These are phyloP conservation scores for Aristolochia fimbriata DNA, from an alignment of 164 flowering plant genomes.

Conservation along the genomic window DNA sequence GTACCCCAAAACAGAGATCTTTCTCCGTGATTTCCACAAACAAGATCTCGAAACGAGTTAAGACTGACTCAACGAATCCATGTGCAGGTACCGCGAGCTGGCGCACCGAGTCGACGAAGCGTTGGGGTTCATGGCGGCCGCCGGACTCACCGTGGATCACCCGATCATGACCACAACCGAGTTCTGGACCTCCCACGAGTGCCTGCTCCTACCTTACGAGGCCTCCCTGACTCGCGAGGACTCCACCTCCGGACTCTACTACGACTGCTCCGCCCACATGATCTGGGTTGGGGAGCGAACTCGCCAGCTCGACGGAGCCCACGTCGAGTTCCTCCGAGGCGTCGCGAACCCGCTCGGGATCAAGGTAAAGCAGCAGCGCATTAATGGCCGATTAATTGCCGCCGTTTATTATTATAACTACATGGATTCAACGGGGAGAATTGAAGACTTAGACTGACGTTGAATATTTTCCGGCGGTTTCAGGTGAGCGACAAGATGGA, in stretches of 20 bases:
- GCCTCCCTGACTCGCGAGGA: slow-evolving; percentile 78
- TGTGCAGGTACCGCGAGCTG: slow-evolving; percentile 71
- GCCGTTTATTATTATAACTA: too few species aligned
- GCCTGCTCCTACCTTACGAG: slow-evolving; percentile 85
- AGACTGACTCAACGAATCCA: too few species aligned
- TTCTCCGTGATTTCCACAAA: too few species aligned
- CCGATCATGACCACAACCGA: slow-evolving; percentile 86
- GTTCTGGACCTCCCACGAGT: slow-evolving; percentile 95
- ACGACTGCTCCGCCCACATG: slow-evolving; percentile 94
- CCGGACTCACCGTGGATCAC: slow-evolving; percentile 80
- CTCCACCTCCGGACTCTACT: slow-evolving; percentile 80
- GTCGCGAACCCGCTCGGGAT: slow-evolving; percentile 88
- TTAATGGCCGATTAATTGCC: too few species aligned
- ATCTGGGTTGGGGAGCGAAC: slow-evolving; percentile 95
- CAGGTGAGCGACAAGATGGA: slow-evolving; percentile 97
- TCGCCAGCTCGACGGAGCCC: slow-evolving; percentile 89
- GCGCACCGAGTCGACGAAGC: slow-evolving; percentile 89
- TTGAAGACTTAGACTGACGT: too few species aligned
- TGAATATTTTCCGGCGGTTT: too few species aligned
- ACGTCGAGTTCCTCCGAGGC: slow-evolving; percentile 83
- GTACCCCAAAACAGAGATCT: too few species aligned
- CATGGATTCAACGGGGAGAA: too few species aligned
- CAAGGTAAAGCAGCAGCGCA: slow-evolving; percentile 63
- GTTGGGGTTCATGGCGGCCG: slow-evolving; percentile 87
- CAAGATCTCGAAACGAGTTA: too few species aligned